A percentile compares a stretch with the other conserved stretches of the same genome.
Conservation (phyloP, 306 rosid genomes). For the Hippophae rhamnoides region DNA sequence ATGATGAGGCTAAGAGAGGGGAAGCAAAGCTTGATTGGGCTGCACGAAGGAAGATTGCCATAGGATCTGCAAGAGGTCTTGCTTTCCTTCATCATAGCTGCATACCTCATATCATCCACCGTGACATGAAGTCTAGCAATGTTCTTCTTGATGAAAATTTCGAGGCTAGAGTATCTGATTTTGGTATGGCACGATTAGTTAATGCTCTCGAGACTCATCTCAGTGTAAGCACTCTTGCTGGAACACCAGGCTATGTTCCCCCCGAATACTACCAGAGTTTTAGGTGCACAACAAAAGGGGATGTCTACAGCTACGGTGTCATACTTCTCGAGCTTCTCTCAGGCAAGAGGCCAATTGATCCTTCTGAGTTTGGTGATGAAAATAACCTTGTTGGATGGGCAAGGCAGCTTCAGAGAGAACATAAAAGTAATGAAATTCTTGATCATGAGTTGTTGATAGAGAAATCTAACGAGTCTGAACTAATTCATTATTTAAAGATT, state of each 20-base stretch:
- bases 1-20: slow-evolving; percentile 38
- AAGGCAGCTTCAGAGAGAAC: slow-evolving; percentile 55
- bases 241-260: slow-evolving; percentile 82
- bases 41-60: slow-evolving; percentile 59
- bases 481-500: slow-evolving; percentile 41
- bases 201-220: slow-evolving; percentile 75
- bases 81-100: slow-evolving; percentile 85
- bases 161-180: slow-evolving; percentile 78
- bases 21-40: slow-evolving; percentile 47
- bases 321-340: slow-evolving; percentile 66
- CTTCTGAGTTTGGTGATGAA: slow-evolving; percentile 58
- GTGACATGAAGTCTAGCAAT: slow-evolving; percentile 84
- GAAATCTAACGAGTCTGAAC: slow-evolving; percentile 37
- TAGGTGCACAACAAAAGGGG: slow-evolving; percentile 73
- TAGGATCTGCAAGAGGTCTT: slow-evolving; percentile 74
- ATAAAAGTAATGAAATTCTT: slow-evolving; percentile 41
- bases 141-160: slow-evolving; percentile 71
- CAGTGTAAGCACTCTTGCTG: slow-evolving; percentile 73
- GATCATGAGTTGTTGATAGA: slow-evolving; percentile 41
- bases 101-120: slow-evolving; percentile 74
- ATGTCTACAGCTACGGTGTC: slow-evolving; percentile 73
- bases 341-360: slow-evolving; percentile 58
- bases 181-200: slow-evolving; percentile 80
- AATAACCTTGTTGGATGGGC: slow-evolving; percentile 83
- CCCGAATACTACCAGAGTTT: slow-evolving; percentile 87